These are phyloP conservation scores for Mucor plumbeus DNA, from an alignment of 371 early-diverging fungal species.

Conservation along the genomic window DNA sequence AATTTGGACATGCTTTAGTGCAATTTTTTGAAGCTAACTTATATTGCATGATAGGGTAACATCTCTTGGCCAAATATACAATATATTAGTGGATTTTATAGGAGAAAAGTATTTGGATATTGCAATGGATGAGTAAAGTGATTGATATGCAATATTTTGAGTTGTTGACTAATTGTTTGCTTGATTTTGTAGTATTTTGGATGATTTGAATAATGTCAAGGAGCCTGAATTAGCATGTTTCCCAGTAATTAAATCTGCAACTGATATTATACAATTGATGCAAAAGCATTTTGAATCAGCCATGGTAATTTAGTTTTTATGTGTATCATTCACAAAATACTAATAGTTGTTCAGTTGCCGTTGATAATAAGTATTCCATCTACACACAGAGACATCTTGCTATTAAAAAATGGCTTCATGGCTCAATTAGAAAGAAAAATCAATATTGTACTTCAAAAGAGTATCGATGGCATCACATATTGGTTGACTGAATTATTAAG, in stretches of 20 bases:
- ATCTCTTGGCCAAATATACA: constrained; percentile 64
- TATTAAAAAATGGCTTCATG: constrained; percentile 87
- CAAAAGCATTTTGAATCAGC: constrained; percentile 91
- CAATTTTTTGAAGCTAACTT: constrained; percentile 5
- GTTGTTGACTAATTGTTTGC: too few species aligned
- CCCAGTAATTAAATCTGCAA: constrained; percentile 70
- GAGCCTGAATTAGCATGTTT: constrained; percentile 80
- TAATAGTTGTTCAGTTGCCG: constrained; percentile 60
- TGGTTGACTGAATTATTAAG: constrained; percentile 69
- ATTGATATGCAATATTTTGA: too few species aligned
- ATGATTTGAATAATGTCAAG: constrained; percentile 68
- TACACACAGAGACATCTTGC: constrained; percentile 83
- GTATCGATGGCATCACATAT: constrained; percentile 61
- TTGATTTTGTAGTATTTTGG: constrained; percentile 64
- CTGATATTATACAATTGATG: constrained; percentile 78
- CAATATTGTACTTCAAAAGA: constrained; percentile 80
- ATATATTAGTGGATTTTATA: constrained; percentile 72
- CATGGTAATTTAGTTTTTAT: constrained; percentile 58
- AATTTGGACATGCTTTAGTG: background rate
- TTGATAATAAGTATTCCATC: constrained; percentile 78
- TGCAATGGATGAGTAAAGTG: constrained; percentile 78
- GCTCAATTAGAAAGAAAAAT: constrained; percentile 76
- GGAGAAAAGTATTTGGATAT: constrained; percentile 82
- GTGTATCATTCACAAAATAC: too few species aligned
- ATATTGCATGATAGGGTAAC: constrained; percentile 22